A percentile compares a stretch with the other conserved stretches of the same genome.
Conservation (phyloP, 2,329 filamentous ascomycete species). For the Aspergillus latus region DNA sequence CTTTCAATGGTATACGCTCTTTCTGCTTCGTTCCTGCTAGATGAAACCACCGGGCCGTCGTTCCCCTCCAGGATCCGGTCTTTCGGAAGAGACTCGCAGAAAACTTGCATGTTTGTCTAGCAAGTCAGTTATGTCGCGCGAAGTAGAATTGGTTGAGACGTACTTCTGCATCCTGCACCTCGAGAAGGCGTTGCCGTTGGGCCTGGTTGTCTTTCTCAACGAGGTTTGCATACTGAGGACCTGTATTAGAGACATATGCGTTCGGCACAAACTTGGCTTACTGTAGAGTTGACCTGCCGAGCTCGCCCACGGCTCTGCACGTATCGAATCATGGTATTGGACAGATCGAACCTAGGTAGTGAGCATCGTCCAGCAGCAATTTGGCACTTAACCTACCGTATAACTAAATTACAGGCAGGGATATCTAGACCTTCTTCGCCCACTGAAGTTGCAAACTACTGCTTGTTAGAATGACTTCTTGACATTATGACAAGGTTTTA, state of each 20-base stretch:
- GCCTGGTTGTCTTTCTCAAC: conserved; percentile 70
- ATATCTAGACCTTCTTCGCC: conserved; percentile 68
- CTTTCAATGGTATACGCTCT: conserved; percentile 60
- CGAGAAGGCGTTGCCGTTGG: conserved; percentile 59
- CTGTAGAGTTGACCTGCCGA: conserved; percentile 69
- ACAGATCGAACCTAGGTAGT: conserved; percentile 71
- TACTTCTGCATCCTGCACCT: conserved; percentile 48
- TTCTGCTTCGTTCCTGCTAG: conserved; percentile 56
- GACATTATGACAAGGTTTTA: conserved; percentile 15
- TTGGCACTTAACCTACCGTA: conserved; percentile 39
- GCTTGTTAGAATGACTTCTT: conserved; percentile 11
- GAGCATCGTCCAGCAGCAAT: conserved; percentile 1
- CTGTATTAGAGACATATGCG: neutral
- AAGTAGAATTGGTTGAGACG: neutral
- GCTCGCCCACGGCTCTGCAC: conserved; percentile 90
- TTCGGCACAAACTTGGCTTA: conserved; percentile 17
- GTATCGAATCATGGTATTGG: conserved; percentile 87
- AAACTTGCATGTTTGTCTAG: conserved; percentile 63
- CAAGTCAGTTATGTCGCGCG: neutral
- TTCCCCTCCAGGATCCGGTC: conserved; percentile 68
- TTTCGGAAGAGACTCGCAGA: conserved; percentile 72
- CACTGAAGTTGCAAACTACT: conserved; percentile 61
- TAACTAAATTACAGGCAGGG: conserved; percentile 64
- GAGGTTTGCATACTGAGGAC: conserved; percentile 71
- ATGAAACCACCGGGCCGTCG: conserved; percentile 58